Percentiles rank a stretch among this genome's conserved stretches.
Conservation (phyloP, 805 yeast species). For the Pichia gijzeniarum region DNA sequence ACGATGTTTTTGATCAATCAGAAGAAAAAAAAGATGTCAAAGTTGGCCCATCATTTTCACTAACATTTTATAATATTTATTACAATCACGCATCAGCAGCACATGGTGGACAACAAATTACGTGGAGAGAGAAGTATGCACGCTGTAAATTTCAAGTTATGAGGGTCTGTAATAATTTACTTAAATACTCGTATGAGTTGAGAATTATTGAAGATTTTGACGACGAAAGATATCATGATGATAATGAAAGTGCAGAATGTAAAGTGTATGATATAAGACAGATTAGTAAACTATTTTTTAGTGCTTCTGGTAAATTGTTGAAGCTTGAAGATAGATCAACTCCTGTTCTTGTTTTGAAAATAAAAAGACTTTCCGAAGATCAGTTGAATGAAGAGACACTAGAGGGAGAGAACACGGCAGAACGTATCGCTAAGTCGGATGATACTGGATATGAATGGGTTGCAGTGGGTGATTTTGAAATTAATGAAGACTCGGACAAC, state of each 20-base stretch:
- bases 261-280: constrained; percentile 33
- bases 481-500: constrained; percentile 18
- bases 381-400: constrained; percentile 10
- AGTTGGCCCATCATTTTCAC: constrained; percentile 56
- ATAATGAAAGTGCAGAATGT: constrained; percentile 35
- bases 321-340: constrained; percentile 53
- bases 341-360: constrained; percentile 63
- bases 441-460: constrained; percentile 36
- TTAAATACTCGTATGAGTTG: constrained; percentile 38
- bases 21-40: constrained; percentile 16
- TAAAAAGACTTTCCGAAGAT: constrained; percentile 22
- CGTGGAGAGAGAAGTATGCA: constrained; percentile 72
- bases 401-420: constrained; percentile 10
- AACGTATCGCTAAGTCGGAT: constrained; percentile 7
- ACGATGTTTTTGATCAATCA: constrained; percentile 20
- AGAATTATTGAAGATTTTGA: constrained; percentile 51
- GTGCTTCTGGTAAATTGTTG: constrained; percentile 61
- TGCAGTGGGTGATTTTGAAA: constrained; percentile 42
- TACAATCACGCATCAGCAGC: constrained; percentile 42
- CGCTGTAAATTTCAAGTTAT: constrained; percentile 41
- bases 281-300: constrained; percentile 53
- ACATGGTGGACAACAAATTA: constrained; percentile 34
- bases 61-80: constrained; percentile 57
- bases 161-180: constrained; percentile 20
- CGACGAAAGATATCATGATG: constrained; percentile 70